phyloP scores from a whole-genome alignment of 2,329 filamentous ascomycete genomes.

The Fonsecaea erecta region DNA sequence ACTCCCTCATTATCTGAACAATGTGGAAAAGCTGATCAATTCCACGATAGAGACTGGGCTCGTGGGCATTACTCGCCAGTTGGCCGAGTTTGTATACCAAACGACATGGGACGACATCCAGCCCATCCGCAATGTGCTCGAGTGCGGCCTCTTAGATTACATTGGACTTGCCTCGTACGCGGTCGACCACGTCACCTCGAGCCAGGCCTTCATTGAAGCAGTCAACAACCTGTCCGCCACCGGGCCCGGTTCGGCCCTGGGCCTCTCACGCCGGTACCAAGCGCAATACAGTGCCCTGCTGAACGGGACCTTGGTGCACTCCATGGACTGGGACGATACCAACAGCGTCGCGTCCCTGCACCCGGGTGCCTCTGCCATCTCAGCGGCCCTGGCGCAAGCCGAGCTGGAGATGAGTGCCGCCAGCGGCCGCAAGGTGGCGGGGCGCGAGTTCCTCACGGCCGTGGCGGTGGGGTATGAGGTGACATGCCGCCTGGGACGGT shows the following conservation, averaged over 20 bases:
- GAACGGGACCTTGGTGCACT: slow-evolving; percentile 50
- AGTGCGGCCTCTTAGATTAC: slow-evolving; percentile 3
- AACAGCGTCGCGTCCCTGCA: slow-evolving; percentile 48
- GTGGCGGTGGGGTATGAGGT: slow-evolving; percentile 43
- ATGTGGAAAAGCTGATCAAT: not conserved
- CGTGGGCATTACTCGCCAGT: not conserved
- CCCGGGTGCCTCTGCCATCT: slow-evolving; percentile 45
- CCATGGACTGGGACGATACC: slow-evolving; percentile 53
- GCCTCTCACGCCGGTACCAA: slow-evolving; percentile 7
- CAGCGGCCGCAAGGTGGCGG: slow-evolving; percentile 1
- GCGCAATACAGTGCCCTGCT: slow-evolving; percentile 48
- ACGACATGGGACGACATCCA: not conserved
- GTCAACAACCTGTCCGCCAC: slow-evolving; percentile 10
- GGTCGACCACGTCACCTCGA: slow-evolving; percentile 12
- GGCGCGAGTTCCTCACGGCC: slow-evolving; percentile 18
- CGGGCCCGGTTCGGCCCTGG: slow-evolving; percentile 14
- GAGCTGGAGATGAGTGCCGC: slow-evolving; percentile 36
- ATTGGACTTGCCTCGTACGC: slow-evolving; percentile 8
- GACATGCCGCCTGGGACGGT: slow-evolving; percentile 40
- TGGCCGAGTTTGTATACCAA: slow-evolving; percentile 6
- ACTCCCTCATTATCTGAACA: not conserved
- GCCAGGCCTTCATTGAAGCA: slow-evolving; percentile 20
- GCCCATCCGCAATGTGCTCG: slow-evolving; percentile 1
- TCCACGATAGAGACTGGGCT: not conserved
- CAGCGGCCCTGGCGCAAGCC: slow-evolving; percentile 39